A percentile compares a stretch with the other conserved stretches of the same genome.
These are phyloP conservation scores for Pyrenochaeta sp. DNA, from an alignment of 2,329 filamentous ascomycete species.

Conservation along the genomic window DNA sequence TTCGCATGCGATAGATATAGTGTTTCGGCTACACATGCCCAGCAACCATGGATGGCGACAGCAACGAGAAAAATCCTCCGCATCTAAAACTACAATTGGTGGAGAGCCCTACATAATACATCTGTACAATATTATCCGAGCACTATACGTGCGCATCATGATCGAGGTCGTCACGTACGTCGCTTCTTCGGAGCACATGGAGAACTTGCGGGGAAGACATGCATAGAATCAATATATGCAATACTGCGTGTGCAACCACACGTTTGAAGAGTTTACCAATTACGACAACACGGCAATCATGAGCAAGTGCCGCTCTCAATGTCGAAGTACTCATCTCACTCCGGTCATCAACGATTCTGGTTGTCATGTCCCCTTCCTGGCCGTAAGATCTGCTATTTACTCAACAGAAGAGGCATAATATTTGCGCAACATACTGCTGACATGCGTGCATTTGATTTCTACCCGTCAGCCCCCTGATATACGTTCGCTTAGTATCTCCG, in stretches of 20 bases:
- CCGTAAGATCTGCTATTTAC: background rate
- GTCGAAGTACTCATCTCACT: background rate
- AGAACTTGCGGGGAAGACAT: background rate
- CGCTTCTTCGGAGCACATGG: background rate
- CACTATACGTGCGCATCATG: background rate
- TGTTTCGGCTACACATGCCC: background rate
- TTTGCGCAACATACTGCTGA: background rate
- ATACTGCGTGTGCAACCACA: background rate
- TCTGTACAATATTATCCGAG: background rate
- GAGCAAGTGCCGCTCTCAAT: background rate
- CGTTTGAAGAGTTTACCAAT: background rate
- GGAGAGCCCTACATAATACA: background rate
- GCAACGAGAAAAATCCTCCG: background rate
- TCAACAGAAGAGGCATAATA: background rate
- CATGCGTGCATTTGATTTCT: background rate
- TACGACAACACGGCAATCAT: background rate
- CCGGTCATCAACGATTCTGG: background rate
- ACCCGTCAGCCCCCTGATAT: background rate
- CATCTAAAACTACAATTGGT: background rate
- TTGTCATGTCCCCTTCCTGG: background rate
- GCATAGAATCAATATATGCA: background rate
- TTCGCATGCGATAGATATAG: background rate
- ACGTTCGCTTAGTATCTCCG: no score
- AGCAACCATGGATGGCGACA: background rate
- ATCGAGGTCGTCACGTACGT: background rate